Conservation (phyloP, 768 basidiomycete species). For the Tricholoma furcatifolium region DNA sequence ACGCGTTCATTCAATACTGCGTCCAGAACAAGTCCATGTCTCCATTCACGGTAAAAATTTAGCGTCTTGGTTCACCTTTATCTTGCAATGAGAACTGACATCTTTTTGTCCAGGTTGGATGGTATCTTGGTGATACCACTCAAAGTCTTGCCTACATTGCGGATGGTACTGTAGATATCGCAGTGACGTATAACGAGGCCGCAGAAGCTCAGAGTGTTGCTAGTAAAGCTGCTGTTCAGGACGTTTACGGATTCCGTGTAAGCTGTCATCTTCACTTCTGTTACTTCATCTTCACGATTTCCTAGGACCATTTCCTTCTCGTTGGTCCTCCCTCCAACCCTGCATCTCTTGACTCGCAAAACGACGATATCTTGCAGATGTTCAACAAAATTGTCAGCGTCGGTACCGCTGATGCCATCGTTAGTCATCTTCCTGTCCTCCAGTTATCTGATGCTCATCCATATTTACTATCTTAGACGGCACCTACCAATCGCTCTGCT, state of each 20-base stretch:
- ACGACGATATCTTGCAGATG: conserved; percentile 37
- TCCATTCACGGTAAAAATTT: conserved; percentile 14
- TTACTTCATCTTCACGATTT: background rate
- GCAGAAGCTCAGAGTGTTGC: conserved; percentile 40
- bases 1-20: conserved; percentile 18
- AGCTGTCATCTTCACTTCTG: conserved; percentile 8
- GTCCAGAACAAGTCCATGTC: conserved; percentile 2
- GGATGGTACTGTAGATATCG: conserved; percentile 44
- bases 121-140: conserved; percentile 59
- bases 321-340: conserved; percentile 50
- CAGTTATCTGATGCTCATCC: background rate
- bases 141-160: conserved; percentile 43
- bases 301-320: conserved; percentile 49
- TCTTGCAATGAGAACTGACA: background rate
- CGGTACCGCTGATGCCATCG: conserved; percentile 42
- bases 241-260: conserved; percentile 46
- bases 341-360: conserved; percentile 29
- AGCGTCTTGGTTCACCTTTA: background rate
- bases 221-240: conserved; percentile 27
- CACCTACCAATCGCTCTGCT: conserved; percentile 25
- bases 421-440: conserved; percentile 18
- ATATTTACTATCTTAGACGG: conserved; percentile 18
- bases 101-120: conserved; percentile 42
- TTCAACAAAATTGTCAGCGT: conserved; percentile 45
- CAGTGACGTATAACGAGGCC: conserved; percentile 52